Evolutionary conservation across 106 monocot genomes (phyloP), one percentile per base, ranked within the genome.

Genomic region (Dendrobium catenatum): DNA sequence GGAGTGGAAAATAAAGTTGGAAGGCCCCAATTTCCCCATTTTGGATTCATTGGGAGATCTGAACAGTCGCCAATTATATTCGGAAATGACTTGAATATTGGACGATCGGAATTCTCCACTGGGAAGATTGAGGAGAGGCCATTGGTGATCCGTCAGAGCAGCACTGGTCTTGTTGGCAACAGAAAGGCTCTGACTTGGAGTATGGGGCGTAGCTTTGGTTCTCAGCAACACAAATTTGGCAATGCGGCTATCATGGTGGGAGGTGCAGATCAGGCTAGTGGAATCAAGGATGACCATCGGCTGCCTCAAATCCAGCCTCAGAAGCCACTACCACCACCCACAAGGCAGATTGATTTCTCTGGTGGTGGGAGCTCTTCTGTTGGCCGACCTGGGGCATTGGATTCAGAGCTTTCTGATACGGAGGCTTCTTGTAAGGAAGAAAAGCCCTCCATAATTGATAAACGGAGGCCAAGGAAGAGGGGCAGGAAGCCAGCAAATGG

Each of bases 401-500:
- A 84, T 20, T 46, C 42, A 54, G 85, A 78, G 66, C 22, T 77
- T 19, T 84, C 84, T 5, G 86, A 86, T 20, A 80, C 47, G 1
- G 85, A 83, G 79, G 55, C 77, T 10, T 33, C 79, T 19, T 84
- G 86, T 68, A 88, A 86, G 64, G 86, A 84, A 3, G 89, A 85
- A 16, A 77, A 77, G 24, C 37, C 80, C 1, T 42, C 47, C 13
- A 27, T 74, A n/a, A 55, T 79, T 22, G 86, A 83, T 2, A 86
- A 89, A 18, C 83, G 68, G 76, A 83, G 82, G 76, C 91, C 91
- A 1, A 80, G 86, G 80, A 92, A 92, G 84, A 82, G 92, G 24
- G 92, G 92, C 0, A 76, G 92, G 79, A 92, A 89, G 81, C 92
- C 92, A 1, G 92, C 92, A 2, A 92, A 92, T n/a, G 92, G 92